Percentiles rank a stretch among this genome's conserved stretches.
These are phyloP conservation scores for Leccinum subgranulosum DNA, from an alignment of 768 basidiomycete genomes.

Conservation along the genomic window DNA sequence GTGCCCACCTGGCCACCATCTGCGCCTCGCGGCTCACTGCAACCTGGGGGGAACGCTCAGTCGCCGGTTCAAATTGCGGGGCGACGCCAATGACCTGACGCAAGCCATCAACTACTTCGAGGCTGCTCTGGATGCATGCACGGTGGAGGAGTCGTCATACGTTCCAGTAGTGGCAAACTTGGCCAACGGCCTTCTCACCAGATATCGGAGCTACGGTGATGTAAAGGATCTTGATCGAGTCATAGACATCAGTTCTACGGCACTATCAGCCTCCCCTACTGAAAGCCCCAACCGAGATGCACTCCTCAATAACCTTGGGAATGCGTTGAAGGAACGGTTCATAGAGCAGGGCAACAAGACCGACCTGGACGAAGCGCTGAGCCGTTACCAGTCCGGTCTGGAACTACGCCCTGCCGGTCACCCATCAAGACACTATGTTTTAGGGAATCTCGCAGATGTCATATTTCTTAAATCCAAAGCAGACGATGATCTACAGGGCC, in stretches of 20 bases:
- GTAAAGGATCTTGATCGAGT: conserved; percentile 17
- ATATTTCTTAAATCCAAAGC: conserved; percentile 23
- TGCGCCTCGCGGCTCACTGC: conserved; percentile 12
- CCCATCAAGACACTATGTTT: conserved; percentile 3
- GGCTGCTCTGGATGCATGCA: conserved; percentile 7
- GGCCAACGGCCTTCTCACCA: conserved; percentile 16
- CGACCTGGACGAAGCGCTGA: conserved; percentile 20
- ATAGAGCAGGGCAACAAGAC: conserved; percentile 5
- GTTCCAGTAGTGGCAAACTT: conserved; percentile 17
- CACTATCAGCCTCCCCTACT: conserved; percentile 2
- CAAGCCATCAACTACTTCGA: conserved; percentile 19
- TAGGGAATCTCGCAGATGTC: conserved; percentile 22
- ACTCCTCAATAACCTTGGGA: conserved; percentile 22
- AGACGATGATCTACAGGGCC: conserved; percentile 20
- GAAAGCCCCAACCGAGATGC: conserved; percentile 13
- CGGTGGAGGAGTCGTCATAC: conserved; percentile 13
- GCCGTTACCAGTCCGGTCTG: conserved; percentile 13
- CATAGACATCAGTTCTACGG: conserved; percentile 10
- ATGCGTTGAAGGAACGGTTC: conserved; percentile 18
- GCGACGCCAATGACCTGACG: conserved; percentile 18
- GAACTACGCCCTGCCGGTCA: conserved; percentile 22
- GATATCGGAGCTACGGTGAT: conserved; percentile 19
- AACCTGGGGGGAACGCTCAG: conserved; percentile 18
- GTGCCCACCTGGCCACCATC: conserved; percentile 19
- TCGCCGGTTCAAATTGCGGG: conserved; percentile 21